Base-by-base conservation (phyloP, 352 stramenopile species). In the Phytopythium ostracodes region DNA sequence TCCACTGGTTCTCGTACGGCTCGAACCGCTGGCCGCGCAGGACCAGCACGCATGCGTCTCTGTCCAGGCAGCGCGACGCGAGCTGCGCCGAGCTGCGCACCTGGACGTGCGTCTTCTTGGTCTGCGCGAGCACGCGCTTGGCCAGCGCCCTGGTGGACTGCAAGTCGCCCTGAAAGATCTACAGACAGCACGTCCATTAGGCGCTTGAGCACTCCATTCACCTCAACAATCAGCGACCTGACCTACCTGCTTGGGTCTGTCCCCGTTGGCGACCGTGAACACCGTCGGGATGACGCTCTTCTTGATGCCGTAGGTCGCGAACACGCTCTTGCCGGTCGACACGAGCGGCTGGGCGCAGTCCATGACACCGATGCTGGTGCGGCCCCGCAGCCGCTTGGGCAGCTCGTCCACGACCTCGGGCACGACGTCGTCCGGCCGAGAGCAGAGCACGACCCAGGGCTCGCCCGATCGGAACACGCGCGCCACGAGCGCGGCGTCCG, bases 381-480 rank as follows among this genome's bases (percentile, higher is more conserved):
- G 82, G 59, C 72, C 77, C 7, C 65, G 70, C 17, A 95, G 71
- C 0, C 76, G 81, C 58, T 73, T 64, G 53, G 84, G 68, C 50
- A 81, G 77, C 54, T 93, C 81, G 49, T 79, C 76, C 55, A 91
- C 93, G 2, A 87, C 77, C 22, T 89, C 81, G 1, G 86, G 84
- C 27, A 95, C 64, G 11, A 87, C 70, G 33, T 89, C 80, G 44
- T 95, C 78, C 4, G 80, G 75, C 17, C 79, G 75, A 15, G 74
- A 70, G 64, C 86, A 95, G 12, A 95, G 70, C 65, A 95, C 84
- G 27, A 91, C 69, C 84, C 86, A 95, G 10, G 86, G 84, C 64
- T 95, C 86, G 2, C 84, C 84, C 0, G 84, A 93, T 64, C 71
- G 77, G 62, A 95, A 92, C 20, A 95, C 86, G 47, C 82, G 84